Conservation (phyloP, 768 basidiomycete genomes). For the Glaciozyma martinii region DNA sequence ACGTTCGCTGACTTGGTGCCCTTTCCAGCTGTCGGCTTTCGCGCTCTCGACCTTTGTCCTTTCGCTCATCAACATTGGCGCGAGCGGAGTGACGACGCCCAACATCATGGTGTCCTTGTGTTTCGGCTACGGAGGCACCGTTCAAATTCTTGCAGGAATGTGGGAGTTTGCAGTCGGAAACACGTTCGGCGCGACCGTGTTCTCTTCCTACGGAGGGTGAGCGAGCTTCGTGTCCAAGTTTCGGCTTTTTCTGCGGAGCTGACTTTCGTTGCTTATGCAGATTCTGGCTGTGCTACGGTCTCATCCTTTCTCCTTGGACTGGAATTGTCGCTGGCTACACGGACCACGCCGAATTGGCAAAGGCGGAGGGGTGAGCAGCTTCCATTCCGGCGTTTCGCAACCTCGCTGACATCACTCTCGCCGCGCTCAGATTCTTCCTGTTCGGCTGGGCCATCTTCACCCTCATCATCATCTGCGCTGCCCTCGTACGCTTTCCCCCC, state of each 20-base stretch:
- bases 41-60: slow-evolving; percentile 39
- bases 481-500: neutral
- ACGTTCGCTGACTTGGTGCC: too few species aligned
- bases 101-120: too few species aligned
- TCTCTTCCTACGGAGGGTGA: neutral
- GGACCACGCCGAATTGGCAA: slow-evolving; percentile 35
- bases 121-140: slow-evolving; percentile 3
- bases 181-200: slow-evolving; percentile 38
- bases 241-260: slow-evolving; percentile 58
- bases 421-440: slow-evolving; percentile 60
- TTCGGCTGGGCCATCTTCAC: slow-evolving; percentile 52
- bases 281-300: slow-evolving; percentile 41
- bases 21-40: slow-evolving; percentile 29
- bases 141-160: slow-evolving; percentile 35
- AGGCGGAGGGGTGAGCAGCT: too few species aligned
- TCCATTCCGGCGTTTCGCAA: too few species aligned
- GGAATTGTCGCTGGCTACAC: slow-evolving; percentile 54
- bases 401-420: slow-evolving; percentile 38
- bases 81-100: too few species aligned
- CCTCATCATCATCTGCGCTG: slow-evolving; percentile 10
- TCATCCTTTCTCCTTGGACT: slow-evolving; percentile 60
- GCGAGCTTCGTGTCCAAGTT: slow-evolving; percentile 49
- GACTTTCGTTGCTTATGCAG: too few species aligned
- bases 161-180: slow-evolving; percentile 40
- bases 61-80: slow-evolving; percentile 21